Percentiles rank a stretch among this genome's conserved stretches.
These are phyloP conservation scores for Ichthyophonus hoferi DNA, from an alignment of 208 protist genomes.

Conservation along the genomic window DNA sequence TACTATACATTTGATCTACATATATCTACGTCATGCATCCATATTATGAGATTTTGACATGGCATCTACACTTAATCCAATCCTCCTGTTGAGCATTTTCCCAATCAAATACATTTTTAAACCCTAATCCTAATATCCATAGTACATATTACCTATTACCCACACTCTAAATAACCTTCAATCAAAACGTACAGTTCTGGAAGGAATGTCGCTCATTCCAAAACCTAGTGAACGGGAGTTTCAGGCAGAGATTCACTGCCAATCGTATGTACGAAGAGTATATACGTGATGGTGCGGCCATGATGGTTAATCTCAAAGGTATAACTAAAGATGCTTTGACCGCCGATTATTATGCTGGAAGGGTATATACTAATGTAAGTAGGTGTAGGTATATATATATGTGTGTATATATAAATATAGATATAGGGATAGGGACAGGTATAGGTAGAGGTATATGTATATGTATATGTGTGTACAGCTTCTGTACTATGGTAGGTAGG, in stretches of 20 bases:
- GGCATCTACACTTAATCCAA: too few species aligned
- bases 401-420: background rate
- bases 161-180: too few species aligned
- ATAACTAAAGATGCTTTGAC: background rate
- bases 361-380: background rate
- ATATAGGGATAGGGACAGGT: background rate
- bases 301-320: constrained; percentile 10
- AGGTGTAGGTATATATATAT: background rate
- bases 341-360: background rate
- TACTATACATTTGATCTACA: too few species aligned
- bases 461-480: background rate
- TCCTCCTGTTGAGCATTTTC: too few species aligned
- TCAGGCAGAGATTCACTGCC: background rate
- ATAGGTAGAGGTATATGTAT: background rate
- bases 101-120: too few species aligned
- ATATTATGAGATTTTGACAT: too few species aligned
- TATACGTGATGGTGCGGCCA: background rate
- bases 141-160: too few species aligned
- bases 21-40: too few species aligned
- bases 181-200: too few species aligned
- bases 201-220: background rate
- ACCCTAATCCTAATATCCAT: too few species aligned
- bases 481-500: too few species aligned
- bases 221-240: background rate
- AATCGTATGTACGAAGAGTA: background rate